Evolutionary conservation across 106 monocot genomes (phyloP).

Genomic region (Allium sativum): DNA sequence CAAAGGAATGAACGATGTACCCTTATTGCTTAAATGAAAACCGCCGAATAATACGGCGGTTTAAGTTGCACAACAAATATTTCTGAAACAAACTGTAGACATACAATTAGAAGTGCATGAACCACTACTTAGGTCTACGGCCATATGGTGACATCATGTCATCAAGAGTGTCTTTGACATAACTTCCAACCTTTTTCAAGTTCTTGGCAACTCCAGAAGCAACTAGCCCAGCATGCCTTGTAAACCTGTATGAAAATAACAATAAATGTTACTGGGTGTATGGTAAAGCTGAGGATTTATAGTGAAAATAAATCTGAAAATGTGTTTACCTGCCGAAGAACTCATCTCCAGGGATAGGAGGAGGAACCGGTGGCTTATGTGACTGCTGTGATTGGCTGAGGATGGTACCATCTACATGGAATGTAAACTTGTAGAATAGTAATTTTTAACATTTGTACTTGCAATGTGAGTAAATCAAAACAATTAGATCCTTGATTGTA

Average conservation of each 20-base stretch:
- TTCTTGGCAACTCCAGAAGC: slow-evolving; percentile 57
- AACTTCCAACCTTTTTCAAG: slow-evolving; percentile 41
- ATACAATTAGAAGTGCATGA: no score
- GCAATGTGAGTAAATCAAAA: no score
- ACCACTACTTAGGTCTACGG: slow-evolving; percentile 51
- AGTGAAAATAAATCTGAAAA: neutral
- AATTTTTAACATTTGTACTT: no score
- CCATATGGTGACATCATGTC: slow-evolving; percentile 62
- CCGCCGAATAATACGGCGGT: no score
- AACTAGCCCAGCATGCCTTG: slow-evolving; percentile 57
- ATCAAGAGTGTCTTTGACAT: slow-evolving; percentile 51
- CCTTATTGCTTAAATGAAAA: no score
- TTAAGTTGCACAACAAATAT: no score
- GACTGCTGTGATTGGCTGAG: slow-evolving; percentile 8
- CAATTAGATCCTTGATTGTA: no score
- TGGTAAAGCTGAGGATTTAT: no score
- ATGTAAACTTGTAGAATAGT: no score
- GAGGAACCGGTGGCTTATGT: slow-evolving; percentile 17
- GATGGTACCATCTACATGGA: slow-evolving; percentile 12
- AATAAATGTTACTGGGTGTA: no score
- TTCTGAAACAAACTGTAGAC: no score
- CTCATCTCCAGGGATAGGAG: slow-evolving; percentile 11
- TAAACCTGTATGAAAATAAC: slow-evolving; percentile 32
- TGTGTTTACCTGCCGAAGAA: slow-evolving; percentile 36
- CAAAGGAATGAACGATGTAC: no score